Conservation (phyloP, 2,329 filamentous ascomycete genomes). For the Cercospora nicotianae region DNA sequence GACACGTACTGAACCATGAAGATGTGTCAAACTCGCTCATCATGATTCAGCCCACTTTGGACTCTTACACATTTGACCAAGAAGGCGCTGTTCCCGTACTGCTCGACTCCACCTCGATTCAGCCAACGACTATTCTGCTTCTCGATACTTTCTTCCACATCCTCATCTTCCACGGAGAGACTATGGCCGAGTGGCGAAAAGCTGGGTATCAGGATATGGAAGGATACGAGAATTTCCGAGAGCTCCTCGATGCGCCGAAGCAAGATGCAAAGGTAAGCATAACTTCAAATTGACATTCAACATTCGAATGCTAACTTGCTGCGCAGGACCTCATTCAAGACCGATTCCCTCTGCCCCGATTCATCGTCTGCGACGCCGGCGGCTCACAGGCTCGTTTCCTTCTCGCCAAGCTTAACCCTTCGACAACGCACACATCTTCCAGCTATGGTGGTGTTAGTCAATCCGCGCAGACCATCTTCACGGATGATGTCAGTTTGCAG, state of each 20-base stretch:
- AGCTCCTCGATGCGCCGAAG: slow-evolving; percentile 86
- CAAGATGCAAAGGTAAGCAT: slow-evolving; percentile 82
- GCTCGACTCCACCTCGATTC: slow-evolving; percentile 93
- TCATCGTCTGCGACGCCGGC: slow-evolving; percentile 98
- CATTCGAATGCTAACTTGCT: slow-evolving; percentile 6
- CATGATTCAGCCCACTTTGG: slow-evolving; percentile 98
- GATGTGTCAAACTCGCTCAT: slow-evolving; percentile 94
- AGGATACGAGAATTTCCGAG: slow-evolving; percentile 93
- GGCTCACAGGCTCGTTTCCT: slow-evolving; percentile 97
- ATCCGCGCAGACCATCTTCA: slow-evolving; percentile 97
- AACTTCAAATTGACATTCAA: not conserved
- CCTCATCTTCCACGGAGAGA: slow-evolving; percentile 97
- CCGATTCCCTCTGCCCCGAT: slow-evolving; percentile 94
- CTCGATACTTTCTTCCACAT: slow-evolving; percentile 99
- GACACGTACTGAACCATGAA: slow-evolving; percentile 95
- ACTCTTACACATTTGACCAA: slow-evolving; percentile 96
- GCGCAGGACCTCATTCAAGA: slow-evolving; percentile 91
- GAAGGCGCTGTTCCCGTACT: slow-evolving; percentile 92
- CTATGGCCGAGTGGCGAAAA: slow-evolving; percentile 96
- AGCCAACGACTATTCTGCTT: slow-evolving; percentile 87
- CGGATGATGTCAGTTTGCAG: slow-evolving; percentile 94
- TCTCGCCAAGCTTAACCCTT: slow-evolving; percentile 94
- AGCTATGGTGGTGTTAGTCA: slow-evolving; percentile 87
- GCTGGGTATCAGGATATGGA: slow-evolving; percentile 97
- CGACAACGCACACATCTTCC: slow-evolving; percentile 91